Base-by-base conservation (phyloP, 768 basidiomycete species). In the Rhizopogon sp. region DNA sequence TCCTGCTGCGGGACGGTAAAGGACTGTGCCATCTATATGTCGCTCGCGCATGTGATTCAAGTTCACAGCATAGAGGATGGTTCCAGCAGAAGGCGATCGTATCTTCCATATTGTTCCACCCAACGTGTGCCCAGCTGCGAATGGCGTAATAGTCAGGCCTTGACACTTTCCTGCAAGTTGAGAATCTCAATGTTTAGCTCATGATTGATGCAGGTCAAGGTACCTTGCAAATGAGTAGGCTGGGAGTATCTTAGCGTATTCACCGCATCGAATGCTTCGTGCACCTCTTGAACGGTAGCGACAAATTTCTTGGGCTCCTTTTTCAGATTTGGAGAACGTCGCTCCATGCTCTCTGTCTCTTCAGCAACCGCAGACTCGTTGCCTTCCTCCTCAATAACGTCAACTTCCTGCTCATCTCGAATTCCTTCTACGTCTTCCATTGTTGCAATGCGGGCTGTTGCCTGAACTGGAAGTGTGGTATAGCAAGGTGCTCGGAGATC, bases 71-170 rank as follows among this genome's bases (percentile, higher is more conserved):
- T 99, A 98, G 25, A 98, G 76, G 35, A 98, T 88, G 3, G 97
- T 98, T 3, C 95, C 96, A 10, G 92, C 91, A 0, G 94, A 93
- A 2, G 97, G 94, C 0, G 95, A 98, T n/a, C 97, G 86, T 58
- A 99, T 89, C 67, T 98, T 98, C 94, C 94, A 98, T 59, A 99
- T 90, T 5, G 95, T 93, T 43, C 96, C 97, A 57, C 97, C 97
- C 14, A 99, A 80, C 0, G 92, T 92, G 69, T 98, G 95, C 0
- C 96, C 97, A 11, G 93, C 89, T 63, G 90, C 88, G 72, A 94
- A 97, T 1, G 97, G 93, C 16, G 94, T 95, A 59, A 99, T 90
- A 2, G 93, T 95, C 63, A 95, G 74, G 16, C 92, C 92, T 67
- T 94, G 90, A 64, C 90, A 92, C 75, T 93, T 91, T 50, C 93